These are phyloP conservation scores for Clarireedia homoeocarpa DNA, from an alignment of 2,329 filamentous ascomycete genomes.

Conservation along the genomic window DNA sequence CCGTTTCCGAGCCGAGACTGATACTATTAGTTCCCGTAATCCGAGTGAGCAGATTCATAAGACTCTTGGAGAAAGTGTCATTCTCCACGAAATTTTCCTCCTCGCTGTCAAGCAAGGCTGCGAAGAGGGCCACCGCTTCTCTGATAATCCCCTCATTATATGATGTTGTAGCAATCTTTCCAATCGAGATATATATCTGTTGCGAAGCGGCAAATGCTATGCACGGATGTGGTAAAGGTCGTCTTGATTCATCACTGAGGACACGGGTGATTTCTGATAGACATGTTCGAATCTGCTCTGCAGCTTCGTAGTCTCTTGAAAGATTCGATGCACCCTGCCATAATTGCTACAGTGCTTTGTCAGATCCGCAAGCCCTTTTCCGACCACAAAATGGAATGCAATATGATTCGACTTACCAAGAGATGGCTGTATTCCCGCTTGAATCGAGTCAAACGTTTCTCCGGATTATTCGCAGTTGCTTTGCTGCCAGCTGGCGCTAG, in stretches of 20 bases:
- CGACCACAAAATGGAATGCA: not conserved
- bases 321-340: conserved; percentile 57
- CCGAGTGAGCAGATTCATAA: conserved; percentile 78
- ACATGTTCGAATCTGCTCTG: conserved; percentile 53
- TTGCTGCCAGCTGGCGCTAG: conserved; percentile 48
- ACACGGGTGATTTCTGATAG: conserved; percentile 60
- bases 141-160: conserved; percentile 81
- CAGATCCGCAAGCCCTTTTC: conserved; percentile 7
- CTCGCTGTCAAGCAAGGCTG: conserved; percentile 88
- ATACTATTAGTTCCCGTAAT: conserved; percentile 69
- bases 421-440: conserved; percentile 58
- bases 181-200: conserved; percentile 83
- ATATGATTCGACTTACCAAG: conserved; percentile 37
- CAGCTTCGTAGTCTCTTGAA: conserved; percentile 50
- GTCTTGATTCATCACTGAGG: conserved; percentile 81
- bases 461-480: conserved; percentile 54
- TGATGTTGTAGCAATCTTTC: conserved; percentile 78
- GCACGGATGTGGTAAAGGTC: conserved; percentile 84
- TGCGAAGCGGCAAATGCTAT: conserved; percentile 78
- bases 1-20: conserved; percentile 69
- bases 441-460: conserved; percentile 56
- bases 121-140: conserved; percentile 79
- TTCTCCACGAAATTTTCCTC: conserved; percentile 92
- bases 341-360: conserved; percentile 36
- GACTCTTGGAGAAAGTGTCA: conserved; percentile 71